Percentiles rank a stretch among this genome's conserved stretches.
phyloP scores from a whole-genome alignment of 257 asterid species.

The Solanum bukasovii region DNA sequence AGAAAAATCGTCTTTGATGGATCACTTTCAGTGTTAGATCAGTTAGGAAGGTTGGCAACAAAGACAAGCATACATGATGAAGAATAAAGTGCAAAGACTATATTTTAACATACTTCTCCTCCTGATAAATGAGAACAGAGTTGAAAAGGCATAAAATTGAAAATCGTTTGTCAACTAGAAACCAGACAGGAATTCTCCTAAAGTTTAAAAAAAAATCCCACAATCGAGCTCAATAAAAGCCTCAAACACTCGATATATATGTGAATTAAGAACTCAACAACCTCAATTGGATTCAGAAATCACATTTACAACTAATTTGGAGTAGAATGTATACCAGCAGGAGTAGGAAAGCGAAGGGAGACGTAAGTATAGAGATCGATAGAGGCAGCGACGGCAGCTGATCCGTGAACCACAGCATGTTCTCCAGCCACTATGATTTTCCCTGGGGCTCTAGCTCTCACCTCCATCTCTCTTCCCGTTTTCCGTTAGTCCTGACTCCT shows the following conservation, averaged over 20 bases:
- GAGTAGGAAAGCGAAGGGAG: slow-evolving; percentile 79
- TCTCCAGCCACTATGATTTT: slow-evolving; percentile 93
- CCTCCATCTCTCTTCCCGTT: slow-evolving; percentile 43
- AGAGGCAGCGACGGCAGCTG: slow-evolving; percentile 97
- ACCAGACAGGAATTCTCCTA: neutral
- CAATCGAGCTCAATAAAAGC: neutral
- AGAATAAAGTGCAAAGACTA: neutral
- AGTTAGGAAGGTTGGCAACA: neutral
- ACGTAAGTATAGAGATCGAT: slow-evolving; percentile 89
- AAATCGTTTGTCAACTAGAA: neutral
- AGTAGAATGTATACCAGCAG: slow-evolving; percentile 33
- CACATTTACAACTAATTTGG: neutral
- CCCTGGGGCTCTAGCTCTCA: slow-evolving; percentile 94
- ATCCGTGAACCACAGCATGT: slow-evolving; percentile 97
- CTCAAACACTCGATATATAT: neutral
- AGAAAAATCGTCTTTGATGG: neutral
- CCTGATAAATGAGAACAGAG: neutral
- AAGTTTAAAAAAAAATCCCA: neutral
- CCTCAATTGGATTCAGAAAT: neutral
- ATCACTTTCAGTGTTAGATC: neutral
- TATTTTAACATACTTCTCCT: neutral
- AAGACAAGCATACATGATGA: neutral
- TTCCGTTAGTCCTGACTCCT: neutral
- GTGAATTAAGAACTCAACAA: neutral
- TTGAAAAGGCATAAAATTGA: neutral